Evolutionary conservation across 2,329 filamentous ascomycete species (phyloP), one percentile per base, ranked within the genome.

Genomic region (Talaromyces islandicus): DNA sequence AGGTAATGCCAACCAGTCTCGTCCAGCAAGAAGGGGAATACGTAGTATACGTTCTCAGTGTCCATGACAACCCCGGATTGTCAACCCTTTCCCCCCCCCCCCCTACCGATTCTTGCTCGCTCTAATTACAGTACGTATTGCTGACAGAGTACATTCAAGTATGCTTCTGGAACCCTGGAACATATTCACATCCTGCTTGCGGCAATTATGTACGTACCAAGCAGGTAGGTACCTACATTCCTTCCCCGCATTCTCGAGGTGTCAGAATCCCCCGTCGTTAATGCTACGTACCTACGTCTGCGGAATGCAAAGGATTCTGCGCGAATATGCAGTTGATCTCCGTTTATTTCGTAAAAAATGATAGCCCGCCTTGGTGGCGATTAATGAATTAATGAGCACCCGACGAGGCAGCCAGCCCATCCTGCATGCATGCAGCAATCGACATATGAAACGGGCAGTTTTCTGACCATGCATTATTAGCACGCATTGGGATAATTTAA

Each of bases 221-320:
- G 21, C 43, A 11, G 24, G 21, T 9, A 19, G 7, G 14, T 43
- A 21, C 41, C n/a, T 46, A 46, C 43, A 46, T 46, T 46, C 43
- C 43, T 46, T 46, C 43, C 43, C 43, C 43, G 43, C 43, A 46
- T 46, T 46, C 43, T 46, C 43, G 21, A 46, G n/a, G 43, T 46
- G 43, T 46, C 43, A 46, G 43, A 46, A 46, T 46, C 10, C 21
- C 19, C 43, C 43, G 43, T 24, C 21, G 51, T 11, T 54, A 77
- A 70, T 17, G 78, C 64, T 5, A 77, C 76, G 30, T 46, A 21
- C 41, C n/a, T 46, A 46, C 43, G 43, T 46, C 43, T 24, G 21
- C 21, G 43, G 43, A 46, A 46, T 46, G 43, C 24, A 21, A 46
- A 46, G 35, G 17, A 7, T 38, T 38, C 35, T 38, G 35, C 35